These are phyloP conservation scores for Maudiozyma barnettii DNA, from an alignment of 805 yeast species.

Conservation along the genomic window DNA sequence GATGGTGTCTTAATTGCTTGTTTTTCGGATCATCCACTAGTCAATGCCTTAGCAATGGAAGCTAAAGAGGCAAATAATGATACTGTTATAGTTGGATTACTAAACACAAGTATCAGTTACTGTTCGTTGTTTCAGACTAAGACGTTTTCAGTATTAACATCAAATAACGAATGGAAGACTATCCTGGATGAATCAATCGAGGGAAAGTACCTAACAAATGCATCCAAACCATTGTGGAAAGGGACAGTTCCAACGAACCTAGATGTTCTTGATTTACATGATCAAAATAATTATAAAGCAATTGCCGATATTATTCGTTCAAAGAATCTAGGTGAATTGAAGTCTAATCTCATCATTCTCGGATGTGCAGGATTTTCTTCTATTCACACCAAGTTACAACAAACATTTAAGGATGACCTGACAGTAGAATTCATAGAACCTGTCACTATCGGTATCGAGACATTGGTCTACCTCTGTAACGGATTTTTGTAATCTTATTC, in stretches of 20 bases:
- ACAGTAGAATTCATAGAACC: slow-evolving; percentile 9
- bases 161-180: slow-evolving; percentile 20
- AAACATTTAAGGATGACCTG: slow-evolving; percentile 1
- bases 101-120: slow-evolving; percentile 12
- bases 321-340: slow-evolving; percentile 11
- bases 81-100: slow-evolving; percentile 10
- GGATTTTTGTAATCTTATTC: not conserved
- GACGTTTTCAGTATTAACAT: slow-evolving; percentile 19
- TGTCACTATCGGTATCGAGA: slow-evolving; percentile 6
- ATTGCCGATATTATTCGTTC: slow-evolving; percentile 11
- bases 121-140: slow-evolving; percentile 9
- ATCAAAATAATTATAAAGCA: slow-evolving; percentile 7
- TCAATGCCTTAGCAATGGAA: slow-evolving; percentile 1
- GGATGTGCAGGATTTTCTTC: slow-evolving; percentile 26
- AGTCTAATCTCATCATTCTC: slow-evolving; percentile 13
- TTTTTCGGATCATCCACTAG: slow-evolving; percentile 24
- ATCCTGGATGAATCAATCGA: slow-evolving; percentile 13
- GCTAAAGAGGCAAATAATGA: not conserved
- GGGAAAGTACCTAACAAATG: slow-evolving; percentile 3
- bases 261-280: slow-evolving; percentile 11
- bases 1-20: slow-evolving; percentile 21
- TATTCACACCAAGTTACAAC: slow-evolving; percentile 6
- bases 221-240: not conserved
- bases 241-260: slow-evolving; percentile 18
- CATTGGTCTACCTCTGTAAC: not conserved